Conservation (phyloP, 2,329 filamentous ascomycete species). For the Ophiostoma ulmi region DNA sequence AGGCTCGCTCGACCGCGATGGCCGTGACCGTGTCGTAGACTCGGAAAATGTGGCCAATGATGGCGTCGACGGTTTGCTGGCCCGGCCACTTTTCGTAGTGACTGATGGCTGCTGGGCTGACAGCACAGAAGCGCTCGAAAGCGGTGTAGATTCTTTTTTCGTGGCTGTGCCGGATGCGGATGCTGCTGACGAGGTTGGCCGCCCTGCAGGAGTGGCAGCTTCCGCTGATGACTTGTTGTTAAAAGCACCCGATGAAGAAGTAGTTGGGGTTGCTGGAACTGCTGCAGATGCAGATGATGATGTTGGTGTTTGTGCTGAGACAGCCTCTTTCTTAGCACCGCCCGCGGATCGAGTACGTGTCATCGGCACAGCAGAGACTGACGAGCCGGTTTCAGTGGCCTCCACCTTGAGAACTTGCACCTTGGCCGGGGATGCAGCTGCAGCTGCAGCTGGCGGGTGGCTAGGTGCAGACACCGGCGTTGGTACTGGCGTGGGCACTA, state of each 20-base stretch:
- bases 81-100: constrained; percentile 58
- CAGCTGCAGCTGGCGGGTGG: neutral
- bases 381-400: constrained; percentile 27
- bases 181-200: constrained; percentile 5
- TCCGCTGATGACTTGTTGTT: neutral
- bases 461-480: neutral
- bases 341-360: constrained; percentile 23
- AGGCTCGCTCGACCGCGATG: constrained; percentile 45
- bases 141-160: constrained; percentile 39
- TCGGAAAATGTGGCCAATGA: constrained; percentile 57
- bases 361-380: constrained; percentile 18
- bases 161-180: constrained; percentile 36
- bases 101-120: constrained; percentile 36
- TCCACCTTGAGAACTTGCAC: constrained; percentile 33
- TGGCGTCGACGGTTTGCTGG: constrained; percentile 63
- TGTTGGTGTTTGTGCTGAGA: neutral
- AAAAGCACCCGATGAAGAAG: neutral
- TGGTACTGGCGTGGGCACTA: constrained; percentile 10
- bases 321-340: constrained; percentile 29
- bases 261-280: neutral
- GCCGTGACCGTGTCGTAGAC: constrained; percentile 45
- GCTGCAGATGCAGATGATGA: neutral
- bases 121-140: constrained; percentile 31
- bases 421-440: constrained; percentile 30
- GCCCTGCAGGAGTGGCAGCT: neutral